Conservation (phyloP, 2,329 filamentous ascomycete species). For the Hymenoscyphus scutula region DNA sequence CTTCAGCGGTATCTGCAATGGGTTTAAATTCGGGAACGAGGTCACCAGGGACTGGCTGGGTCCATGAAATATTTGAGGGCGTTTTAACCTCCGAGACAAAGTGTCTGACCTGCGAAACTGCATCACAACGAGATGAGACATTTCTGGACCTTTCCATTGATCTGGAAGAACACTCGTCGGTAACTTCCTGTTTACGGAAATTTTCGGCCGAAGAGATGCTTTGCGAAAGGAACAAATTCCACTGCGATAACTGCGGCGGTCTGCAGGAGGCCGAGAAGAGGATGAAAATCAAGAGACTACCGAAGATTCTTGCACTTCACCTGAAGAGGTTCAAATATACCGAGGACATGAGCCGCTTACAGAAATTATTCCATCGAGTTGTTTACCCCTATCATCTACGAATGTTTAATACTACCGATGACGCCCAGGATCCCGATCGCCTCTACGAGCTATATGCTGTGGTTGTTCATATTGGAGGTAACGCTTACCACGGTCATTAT, state of each 20-base stretch:
- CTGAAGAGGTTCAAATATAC: slow-evolving; percentile 98
- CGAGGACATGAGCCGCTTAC: slow-evolving; percentile 86
- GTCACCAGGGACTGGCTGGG: slow-evolving; percentile 75
- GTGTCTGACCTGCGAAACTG: slow-evolving; percentile 93
- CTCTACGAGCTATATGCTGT: slow-evolving; percentile 97
- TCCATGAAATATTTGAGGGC: slow-evolving; percentile 95
- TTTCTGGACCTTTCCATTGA: slow-evolving; percentile 97
- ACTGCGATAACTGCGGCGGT: slow-evolving; percentile 95
- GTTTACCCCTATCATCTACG: slow-evolving; percentile 96
- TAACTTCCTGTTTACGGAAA: slow-evolving; percentile 90
- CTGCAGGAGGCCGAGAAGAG: slow-evolving; percentile 97
- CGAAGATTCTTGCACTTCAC: slow-evolving; percentile 87
- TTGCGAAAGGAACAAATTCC: slow-evolving; percentile 97
- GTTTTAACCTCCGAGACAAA: slow-evolving; percentile 93
- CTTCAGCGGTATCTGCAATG: slow-evolving; percentile 42
- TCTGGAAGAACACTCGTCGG: slow-evolving; percentile 89
- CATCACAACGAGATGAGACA: slow-evolving; percentile 91
- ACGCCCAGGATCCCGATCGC: slow-evolving; percentile 88
- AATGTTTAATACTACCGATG: slow-evolving; percentile 95
- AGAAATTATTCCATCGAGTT: slow-evolving; percentile 95
- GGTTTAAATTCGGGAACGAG: slow-evolving; percentile 40
- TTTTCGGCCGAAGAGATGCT: slow-evolving; percentile 99
- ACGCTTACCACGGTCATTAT: slow-evolving; percentile 96
- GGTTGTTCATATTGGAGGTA: slow-evolving; percentile 94
- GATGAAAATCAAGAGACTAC: slow-evolving; percentile 97